These are phyloP conservation scores for Deuterostichococcus epilithicus DNA, from an alignment of 139 green algal species.

Conservation along the genomic window DNA sequence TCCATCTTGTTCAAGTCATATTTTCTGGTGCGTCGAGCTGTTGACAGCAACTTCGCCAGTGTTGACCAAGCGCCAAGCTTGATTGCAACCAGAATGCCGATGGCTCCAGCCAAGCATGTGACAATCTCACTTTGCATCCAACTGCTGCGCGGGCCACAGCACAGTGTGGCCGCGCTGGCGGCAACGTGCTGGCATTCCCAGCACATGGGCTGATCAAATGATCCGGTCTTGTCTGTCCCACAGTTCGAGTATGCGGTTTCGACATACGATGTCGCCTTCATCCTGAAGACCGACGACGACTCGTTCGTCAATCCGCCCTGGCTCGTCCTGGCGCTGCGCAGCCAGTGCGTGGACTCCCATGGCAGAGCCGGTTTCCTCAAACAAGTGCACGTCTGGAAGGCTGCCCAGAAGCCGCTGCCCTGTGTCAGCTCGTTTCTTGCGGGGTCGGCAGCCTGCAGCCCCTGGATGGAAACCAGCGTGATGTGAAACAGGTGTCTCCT, in stretches of 20 bases:
- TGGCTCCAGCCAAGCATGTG: no score
- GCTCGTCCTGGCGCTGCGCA: background rate
- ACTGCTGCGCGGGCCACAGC: background rate
- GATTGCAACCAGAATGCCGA: no score
- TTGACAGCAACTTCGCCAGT: no score
- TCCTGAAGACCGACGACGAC: slow-evolving; percentile 58
- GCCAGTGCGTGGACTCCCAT: no score
- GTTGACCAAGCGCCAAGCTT: no score
- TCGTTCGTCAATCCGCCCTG: slow-evolving; percentile 40
- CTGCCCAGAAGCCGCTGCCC: no score
- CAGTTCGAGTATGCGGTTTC: slow-evolving; percentile 40
- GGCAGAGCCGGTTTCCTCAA: no score
- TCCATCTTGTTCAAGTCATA: slow-evolving; percentile 52
- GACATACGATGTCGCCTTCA: slow-evolving; percentile 39
- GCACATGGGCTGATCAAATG: background rate
- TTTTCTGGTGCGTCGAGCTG: slow-evolving; percentile 21
- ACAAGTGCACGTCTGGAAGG: no score
- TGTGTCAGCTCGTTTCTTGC: no score
- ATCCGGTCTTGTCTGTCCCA: background rate
- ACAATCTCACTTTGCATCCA: background rate
- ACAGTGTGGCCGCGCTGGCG: background rate
- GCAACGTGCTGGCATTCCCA: background rate
- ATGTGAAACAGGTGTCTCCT: no score
- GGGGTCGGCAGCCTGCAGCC: no score
- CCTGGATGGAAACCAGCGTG: no score